These are phyloP conservation scores for Yarrowia divulgata DNA, from an alignment of 805 yeast genomes.

Conservation along the genomic window DNA sequence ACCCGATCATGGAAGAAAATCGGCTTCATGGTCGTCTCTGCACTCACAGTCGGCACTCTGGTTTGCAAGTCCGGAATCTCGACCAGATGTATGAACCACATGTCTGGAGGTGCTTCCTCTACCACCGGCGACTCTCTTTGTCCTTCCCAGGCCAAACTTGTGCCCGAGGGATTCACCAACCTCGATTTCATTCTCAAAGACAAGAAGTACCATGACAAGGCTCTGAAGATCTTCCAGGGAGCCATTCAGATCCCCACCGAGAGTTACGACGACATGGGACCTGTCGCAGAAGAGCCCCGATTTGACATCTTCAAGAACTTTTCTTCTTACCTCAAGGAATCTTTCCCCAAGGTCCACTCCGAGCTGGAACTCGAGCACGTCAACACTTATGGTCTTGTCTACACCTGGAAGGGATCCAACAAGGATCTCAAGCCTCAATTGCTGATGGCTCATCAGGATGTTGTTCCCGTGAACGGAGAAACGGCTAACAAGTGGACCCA, in stretches of 20 bases:
- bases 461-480: constrained; percentile 72
- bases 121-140: constrained; percentile 13
- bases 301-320: constrained; percentile 59
- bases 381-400: constrained; percentile 68
- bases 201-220: constrained; percentile 7
- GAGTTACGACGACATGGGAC: constrained; percentile 61
- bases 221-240: constrained; percentile 47
- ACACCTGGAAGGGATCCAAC: constrained; percentile 67
- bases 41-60: constrained; percentile 25
- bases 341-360: constrained; percentile 63
- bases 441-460: constrained; percentile 80
- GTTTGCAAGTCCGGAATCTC: constrained; percentile 21
- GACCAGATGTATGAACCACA: constrained; percentile 12
- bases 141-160: constrained; percentile 7
- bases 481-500: constrained; percentile 66
- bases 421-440: constrained; percentile 64
- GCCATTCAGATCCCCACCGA: constrained; percentile 74
- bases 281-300: constrained; percentile 59
- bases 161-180: constrained; percentile 1
- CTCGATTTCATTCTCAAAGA: constrained; percentile 27
- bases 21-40: constrained; percentile 12
- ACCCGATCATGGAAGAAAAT: constrained; percentile 28
- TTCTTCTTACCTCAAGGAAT: constrained; percentile 59
- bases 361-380: constrained; percentile 61
- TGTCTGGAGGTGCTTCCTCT: background rate